Evolutionary conservation across 139 green algal genomes (phyloP).

Genomic region (Chlamydomonas sp.): DNA sequence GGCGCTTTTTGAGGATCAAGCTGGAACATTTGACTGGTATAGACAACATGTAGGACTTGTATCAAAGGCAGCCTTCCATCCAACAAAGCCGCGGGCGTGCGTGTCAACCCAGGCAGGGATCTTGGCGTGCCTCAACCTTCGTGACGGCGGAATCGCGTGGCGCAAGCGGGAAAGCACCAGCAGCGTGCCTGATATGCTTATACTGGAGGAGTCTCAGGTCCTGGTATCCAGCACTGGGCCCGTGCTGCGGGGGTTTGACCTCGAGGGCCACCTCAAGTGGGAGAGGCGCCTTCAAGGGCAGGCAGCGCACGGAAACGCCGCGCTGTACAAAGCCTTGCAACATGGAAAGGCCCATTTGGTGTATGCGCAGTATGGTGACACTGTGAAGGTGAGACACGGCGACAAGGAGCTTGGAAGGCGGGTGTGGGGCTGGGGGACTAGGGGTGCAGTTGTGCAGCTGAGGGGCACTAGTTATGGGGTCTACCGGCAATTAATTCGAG

Average conservation of each 20-base stretch:
- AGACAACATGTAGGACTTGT: slow-evolving; percentile 70
- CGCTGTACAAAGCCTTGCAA: not conserved
- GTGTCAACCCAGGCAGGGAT: slow-evolving; percentile 60
- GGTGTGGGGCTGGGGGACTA: no score
- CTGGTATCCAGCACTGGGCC: slow-evolving; percentile 46
- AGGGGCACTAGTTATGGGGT: no score
- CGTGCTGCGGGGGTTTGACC: slow-evolving; percentile 61
- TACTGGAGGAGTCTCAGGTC: slow-evolving; percentile 38
- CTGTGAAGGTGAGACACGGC: not conserved
- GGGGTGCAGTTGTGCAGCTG: no score
- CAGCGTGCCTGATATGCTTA: not conserved
- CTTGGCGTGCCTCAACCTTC: slow-evolving; percentile 65
- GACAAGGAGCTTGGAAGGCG: not conserved
- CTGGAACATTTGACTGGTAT: slow-evolving; percentile 80
- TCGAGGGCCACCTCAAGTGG: slow-evolving; percentile 63
- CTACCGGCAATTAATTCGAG: no score
- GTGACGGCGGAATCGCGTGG: slow-evolving; percentile 74
- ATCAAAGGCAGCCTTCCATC: slow-evolving; percentile 44
- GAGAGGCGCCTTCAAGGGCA: slow-evolving; percentile 2
- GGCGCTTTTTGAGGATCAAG: slow-evolving; percentile 77
- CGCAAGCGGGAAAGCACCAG: slow-evolving; percentile 38
- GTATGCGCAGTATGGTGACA: not conserved
- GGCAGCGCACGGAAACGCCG: not conserved
- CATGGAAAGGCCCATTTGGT: not conserved
- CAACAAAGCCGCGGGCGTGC: slow-evolving; percentile 49